Conservation (phyloP, 345 rosid species). For the Salix brachista region DNA sequence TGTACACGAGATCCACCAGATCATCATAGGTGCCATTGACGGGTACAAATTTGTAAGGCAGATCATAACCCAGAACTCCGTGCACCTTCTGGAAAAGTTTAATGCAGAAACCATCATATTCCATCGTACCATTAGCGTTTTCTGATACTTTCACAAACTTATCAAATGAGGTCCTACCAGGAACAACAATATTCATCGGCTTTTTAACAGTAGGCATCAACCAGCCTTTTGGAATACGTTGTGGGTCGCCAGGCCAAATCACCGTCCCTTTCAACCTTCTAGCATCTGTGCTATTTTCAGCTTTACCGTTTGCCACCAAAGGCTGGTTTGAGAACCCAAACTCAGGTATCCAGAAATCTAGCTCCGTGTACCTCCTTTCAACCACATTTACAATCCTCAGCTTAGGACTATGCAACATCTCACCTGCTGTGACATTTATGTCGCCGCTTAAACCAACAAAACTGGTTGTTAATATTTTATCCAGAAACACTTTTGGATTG, state of each 20-base stretch:
- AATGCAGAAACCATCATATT: slow-evolving; percentile 47
- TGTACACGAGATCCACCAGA: slow-evolving; percentile 31
- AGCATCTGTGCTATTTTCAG: not conserved
- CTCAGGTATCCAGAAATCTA: slow-evolving; percentile 37
- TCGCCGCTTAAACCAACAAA: slow-evolving; percentile 43
- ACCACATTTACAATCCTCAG: slow-evolving; percentile 35
- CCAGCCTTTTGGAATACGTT: slow-evolving; percentile 35
- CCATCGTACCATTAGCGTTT: not conserved
- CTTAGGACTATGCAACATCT: not conserved
- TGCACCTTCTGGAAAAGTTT: slow-evolving; percentile 31
- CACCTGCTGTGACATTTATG: slow-evolving; percentile 25
- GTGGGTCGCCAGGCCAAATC: slow-evolving; percentile 35
- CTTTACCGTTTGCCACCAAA: not conserved
- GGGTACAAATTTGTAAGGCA: slow-evolving; percentile 26
- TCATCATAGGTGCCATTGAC: slow-evolving; percentile 40
- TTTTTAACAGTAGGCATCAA: slow-evolving; percentile 25
- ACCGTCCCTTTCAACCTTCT: slow-evolving; percentile 6
- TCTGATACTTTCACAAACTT: slow-evolving; percentile 37
- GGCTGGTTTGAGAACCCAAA: slow-evolving; percentile 25
- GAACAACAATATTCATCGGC: slow-evolving; percentile 47
- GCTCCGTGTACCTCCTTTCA: slow-evolving; percentile 38
- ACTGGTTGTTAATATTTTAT: slow-evolving; percentile 14
- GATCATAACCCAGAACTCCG: slow-evolving; percentile 4
- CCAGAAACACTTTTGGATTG: slow-evolving; percentile 4
- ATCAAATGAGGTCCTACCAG: slow-evolving; percentile 35